phyloP scores from a whole-genome alignment of 2,329 filamentous ascomycete species.

The Fusarium subglutinans region DNA sequence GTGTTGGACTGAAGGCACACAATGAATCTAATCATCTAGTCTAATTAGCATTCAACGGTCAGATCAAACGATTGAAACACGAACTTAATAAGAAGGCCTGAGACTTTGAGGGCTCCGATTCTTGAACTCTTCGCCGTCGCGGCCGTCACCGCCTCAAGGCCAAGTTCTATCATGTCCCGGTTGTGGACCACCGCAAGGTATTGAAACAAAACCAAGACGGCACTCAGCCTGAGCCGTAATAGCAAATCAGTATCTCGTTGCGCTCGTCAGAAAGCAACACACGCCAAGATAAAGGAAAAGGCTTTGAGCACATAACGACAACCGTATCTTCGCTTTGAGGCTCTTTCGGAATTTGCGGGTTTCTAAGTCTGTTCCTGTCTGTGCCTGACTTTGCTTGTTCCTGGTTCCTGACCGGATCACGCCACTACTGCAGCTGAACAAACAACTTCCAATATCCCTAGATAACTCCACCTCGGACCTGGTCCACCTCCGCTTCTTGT shows the following conservation, averaged over 20 bases:
- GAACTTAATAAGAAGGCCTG: conserved; percentile 5
- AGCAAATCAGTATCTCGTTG: neutral
- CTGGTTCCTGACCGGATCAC: conserved; percentile 35
- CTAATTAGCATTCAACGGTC: conserved; percentile 4
- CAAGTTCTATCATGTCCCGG: neutral
- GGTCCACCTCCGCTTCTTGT: conserved; percentile 6
- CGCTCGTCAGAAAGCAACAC: neutral
- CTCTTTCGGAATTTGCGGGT: conserved; percentile 9
- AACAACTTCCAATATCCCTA: neutral
- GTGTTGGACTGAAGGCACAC: neutral
- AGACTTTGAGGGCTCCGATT: conserved; percentile 10
- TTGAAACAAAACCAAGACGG: conserved; percentile 13
- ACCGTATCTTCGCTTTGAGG: neutral
- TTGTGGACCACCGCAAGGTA: neutral
- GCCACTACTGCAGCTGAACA: conserved; percentile 27
- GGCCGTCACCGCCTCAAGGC: conserved; percentile 21
- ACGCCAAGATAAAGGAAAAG: neutral
- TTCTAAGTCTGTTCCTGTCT: conserved; percentile 14
- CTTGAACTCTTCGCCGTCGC: neutral
- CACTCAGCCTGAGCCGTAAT: neutral
- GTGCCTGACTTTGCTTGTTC: conserved; percentile 29
- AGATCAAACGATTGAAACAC: neutral
- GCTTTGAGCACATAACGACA: neutral
- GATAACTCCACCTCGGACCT: conserved; percentile 29
- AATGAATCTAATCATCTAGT: neutral